These are phyloP conservation scores for Psilocybe azurescens DNA, from an alignment of 768 basidiomycete genomes.

Conservation along the genomic window DNA sequence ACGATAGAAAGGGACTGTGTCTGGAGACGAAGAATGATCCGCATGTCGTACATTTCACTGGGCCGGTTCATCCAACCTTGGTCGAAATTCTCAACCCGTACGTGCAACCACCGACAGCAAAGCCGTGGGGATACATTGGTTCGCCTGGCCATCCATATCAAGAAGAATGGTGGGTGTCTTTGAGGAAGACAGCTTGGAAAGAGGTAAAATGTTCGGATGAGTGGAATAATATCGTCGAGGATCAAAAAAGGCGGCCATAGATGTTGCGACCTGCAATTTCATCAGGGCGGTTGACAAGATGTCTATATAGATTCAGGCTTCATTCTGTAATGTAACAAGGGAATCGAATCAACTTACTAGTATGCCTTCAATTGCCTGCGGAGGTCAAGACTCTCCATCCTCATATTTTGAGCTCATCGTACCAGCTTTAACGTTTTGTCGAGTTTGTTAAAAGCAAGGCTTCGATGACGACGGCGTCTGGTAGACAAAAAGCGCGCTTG, in stretches of 20 bases:
- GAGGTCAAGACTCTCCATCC: no score
- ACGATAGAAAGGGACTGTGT: conserved; percentile 35
- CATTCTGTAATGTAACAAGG: no score
- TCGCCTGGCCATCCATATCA: conserved; percentile 55
- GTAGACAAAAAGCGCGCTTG: no score
- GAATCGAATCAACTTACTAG: no score
- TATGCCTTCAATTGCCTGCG: no score
- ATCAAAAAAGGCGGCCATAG: not conserved
- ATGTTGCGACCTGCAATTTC: not conserved
- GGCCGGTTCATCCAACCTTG: conserved; percentile 53
- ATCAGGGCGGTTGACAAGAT: no score
- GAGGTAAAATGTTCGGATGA: not conserved
- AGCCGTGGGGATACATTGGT: conserved; percentile 63
- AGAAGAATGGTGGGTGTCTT: conserved; percentile 49
- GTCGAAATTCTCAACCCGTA: conserved; percentile 52
- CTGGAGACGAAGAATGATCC: conserved; percentile 44
- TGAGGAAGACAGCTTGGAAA: conserved; percentile 49
- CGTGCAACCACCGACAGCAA: conserved; percentile 57
- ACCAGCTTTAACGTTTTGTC: no score
- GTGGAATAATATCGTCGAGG: not conserved
- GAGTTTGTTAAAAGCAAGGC: no score
- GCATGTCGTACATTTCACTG: conserved; percentile 61
- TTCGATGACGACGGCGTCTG: no score
- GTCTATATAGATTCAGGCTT: no score
- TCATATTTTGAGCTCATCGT: no score